Conservation (phyloP, 2,329 filamentous ascomycete genomes). For the Cytospora paraplurivora region DNA sequence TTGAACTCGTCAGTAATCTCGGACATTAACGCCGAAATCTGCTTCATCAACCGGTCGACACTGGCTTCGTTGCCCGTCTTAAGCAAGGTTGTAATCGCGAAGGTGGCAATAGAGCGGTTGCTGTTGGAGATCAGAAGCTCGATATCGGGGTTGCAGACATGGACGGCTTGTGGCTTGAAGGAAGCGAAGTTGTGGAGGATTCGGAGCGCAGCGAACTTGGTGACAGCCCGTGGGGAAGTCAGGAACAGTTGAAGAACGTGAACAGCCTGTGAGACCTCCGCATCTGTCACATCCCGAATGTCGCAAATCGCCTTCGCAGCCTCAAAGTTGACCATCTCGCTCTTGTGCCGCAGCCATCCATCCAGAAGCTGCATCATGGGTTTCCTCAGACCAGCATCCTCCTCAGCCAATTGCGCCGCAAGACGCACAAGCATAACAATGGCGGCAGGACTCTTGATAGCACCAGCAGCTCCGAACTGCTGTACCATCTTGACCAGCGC, state of each 20-base stretch:
- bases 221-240: constrained; percentile 90
- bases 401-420: constrained; percentile 90
- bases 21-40: constrained; percentile 97
- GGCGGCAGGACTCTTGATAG: constrained; percentile 92
- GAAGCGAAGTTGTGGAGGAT: constrained; percentile 96
- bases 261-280: constrained; percentile 87
- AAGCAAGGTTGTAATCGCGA: constrained; percentile 94
- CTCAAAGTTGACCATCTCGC: constrained; percentile 99
- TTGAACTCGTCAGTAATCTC: constrained; percentile 99
- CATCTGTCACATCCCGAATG: constrained; percentile 88
- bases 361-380: constrained; percentile 98
- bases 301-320: constrained; percentile 97
- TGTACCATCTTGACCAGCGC: constrained; percentile 99
- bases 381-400: constrained; percentile 84
- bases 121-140: constrained; percentile 95
- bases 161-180: constrained; percentile 92
- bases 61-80: constrained; percentile 98
- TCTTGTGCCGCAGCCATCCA: constrained; percentile 96
- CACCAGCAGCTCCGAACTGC: constrained; percentile 89
- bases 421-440: constrained; percentile 90
- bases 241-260: constrained; percentile 96
- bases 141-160: constrained; percentile 95
- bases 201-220: constrained; percentile 94
- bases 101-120: constrained; percentile 96
- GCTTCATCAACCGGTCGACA: constrained; percentile 97